Conservation (phyloP, 306 rosid species). For the Cotoneaster glaucophyllus region DNA sequence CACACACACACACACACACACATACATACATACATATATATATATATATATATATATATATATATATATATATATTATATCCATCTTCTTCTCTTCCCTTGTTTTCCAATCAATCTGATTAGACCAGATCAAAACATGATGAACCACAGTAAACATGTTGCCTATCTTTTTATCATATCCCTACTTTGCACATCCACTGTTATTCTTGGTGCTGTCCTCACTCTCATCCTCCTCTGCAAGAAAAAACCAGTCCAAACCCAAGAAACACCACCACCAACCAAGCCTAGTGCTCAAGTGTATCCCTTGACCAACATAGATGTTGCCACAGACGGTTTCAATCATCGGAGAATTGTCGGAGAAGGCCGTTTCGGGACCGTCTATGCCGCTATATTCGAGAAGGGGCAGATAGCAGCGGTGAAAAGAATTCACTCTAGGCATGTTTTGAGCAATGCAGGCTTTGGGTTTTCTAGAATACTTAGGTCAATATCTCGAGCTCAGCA, state of each 20-base stretch:
- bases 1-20: constrained; percentile 12
- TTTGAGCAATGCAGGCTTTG: constrained; percentile 64
- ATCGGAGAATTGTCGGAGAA: constrained; percentile 53
- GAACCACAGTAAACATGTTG: constrained; percentile 36
- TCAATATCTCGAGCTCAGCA: constrained; percentile 70
- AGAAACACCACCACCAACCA: constrained; percentile 35
- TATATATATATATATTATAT: not conserved
- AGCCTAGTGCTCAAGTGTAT: constrained; percentile 41
- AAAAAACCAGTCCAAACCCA: constrained; percentile 47
- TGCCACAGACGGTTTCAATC: constrained; percentile 77
- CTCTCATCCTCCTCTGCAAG: constrained; percentile 41
- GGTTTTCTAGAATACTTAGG: constrained; percentile 50
- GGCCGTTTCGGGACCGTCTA: constrained; percentile 81
- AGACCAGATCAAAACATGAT: constrained; percentile 13
- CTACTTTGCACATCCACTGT: constrained; percentile 39
- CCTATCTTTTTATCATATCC: constrained; percentile 40
- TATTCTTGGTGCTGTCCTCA: constrained; percentile 35
- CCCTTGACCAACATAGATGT: constrained; percentile 44
- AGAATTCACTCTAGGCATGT: constrained; percentile 66
- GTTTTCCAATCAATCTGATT: constrained; percentile 6
- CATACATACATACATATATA: too few relatives aligned
- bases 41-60: not conserved
- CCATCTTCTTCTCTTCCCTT: constrained; percentile 19
- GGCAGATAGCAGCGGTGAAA: constrained; percentile 53
- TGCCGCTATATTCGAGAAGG: constrained; percentile 41